Percentiles rank a stretch among this genome's conserved stretches.
These are phyloP conservation scores for Vitis amurensis DNA, from an alignment of 164 flowering plant species.

Conservation along the genomic window DNA sequence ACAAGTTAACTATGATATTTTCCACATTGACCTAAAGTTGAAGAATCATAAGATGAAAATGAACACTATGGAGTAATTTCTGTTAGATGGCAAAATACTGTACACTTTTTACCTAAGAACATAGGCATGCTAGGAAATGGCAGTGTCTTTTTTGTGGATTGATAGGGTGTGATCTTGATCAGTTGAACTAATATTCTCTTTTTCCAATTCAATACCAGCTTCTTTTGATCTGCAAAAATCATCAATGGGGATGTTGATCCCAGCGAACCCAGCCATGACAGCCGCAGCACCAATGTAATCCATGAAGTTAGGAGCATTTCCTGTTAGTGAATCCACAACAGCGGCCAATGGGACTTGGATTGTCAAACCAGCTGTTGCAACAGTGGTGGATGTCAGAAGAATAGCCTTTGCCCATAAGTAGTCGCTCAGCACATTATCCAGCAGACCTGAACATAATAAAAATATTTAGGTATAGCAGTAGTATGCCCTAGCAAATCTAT, in stretches of 20 bases:
- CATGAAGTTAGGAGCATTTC: conserved; percentile 67
- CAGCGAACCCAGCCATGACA: conserved; percentile 79
- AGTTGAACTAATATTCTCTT: conserved; percentile 8
- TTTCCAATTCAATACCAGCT: conserved; percentile 34
- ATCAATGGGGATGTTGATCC: conserved; percentile 77
- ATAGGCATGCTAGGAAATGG: conserved; percentile 11
- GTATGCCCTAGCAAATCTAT: neutral
- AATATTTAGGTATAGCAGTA: neutral
- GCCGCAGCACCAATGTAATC: conserved; percentile 85
- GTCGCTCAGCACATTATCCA: conserved; percentile 94
- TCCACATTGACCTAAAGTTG: too few relatives aligned
- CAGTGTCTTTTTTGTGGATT: conserved; percentile 7
- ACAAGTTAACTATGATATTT: too few relatives aligned
- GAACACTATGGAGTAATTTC: too few relatives aligned
- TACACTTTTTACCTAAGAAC: neutral
- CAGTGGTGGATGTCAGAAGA: conserved; percentile 86
- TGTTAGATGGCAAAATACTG: neutral
- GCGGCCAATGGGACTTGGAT: conserved; percentile 97
- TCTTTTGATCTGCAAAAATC: conserved; percentile 37
- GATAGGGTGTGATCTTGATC: conserved; percentile 16
- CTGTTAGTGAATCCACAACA: conserved; percentile 71
- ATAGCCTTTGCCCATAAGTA: conserved; percentile 97
- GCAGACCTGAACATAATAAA: conserved; percentile 54
- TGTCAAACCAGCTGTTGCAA: conserved; percentile 94
- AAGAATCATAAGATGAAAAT: too few relatives aligned